Evolutionary conservation across 106 monocot species (phyloP), one percentile per base, ranked within the genome.

Genomic region (Agapanthus africanus): DNA sequence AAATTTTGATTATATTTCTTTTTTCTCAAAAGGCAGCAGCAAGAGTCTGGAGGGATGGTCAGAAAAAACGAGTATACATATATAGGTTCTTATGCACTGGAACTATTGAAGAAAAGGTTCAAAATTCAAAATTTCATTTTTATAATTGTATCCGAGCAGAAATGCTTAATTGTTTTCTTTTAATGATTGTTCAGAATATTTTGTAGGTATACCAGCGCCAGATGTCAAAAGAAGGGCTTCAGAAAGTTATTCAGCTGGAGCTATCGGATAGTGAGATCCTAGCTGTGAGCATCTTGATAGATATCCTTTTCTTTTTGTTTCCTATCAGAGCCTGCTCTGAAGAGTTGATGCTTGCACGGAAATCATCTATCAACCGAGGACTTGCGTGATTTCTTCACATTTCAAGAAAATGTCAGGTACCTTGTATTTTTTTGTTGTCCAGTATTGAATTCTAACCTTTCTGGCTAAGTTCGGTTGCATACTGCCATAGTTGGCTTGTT

Each of bases 201-300:
- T 63, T 73, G 38, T 66, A 99, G 97, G 99, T 99, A 10, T 99
- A 87, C 70, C 92, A 93, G 77, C 92, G 99, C n/a, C 92, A 99
- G 46, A 99, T 99, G 99, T 87, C 99, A 33, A 99, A 99, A 81
- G 99, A 99, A 81, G 99, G 99, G 39, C 85, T 99, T 63, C 92
- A 99, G 63, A 99, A 99, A 70, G 87, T 99, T 72, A 99, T 99
- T 79, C 99, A 99, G 71, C 82, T 81, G 62, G 99, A 87, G 63
- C 82, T 83, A 67, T 73, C 41, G 16, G 78, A 75, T 16, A 67
- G 31, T 68, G 80, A 82, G 32, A 78, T 69, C 40, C 26, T 54
- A 37, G 71, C 84, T 78, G 86, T 93, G 71, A 34, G 65, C 47
- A 40, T 61, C 14, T 70, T 60, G n/a, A n/a, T n/a, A n/a, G n/a